Base-by-base conservation (phyloP, 352 stramenopile genomes). In the Pythium coloratum region DNA sequence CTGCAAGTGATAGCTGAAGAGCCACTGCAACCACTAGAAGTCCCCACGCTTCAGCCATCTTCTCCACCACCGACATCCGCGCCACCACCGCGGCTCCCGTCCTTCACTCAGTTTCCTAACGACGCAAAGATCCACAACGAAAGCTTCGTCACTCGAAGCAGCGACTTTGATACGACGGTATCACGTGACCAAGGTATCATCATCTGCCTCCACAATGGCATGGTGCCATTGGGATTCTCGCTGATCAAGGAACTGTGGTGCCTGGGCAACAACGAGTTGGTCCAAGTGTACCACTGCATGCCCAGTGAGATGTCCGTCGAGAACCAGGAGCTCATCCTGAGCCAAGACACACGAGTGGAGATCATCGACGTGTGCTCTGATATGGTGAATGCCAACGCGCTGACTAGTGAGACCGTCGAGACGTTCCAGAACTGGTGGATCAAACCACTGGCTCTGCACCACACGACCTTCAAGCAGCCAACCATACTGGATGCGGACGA, bases 371-470 rank as follows among this genome's bases (percentile, higher is more conserved):
- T 88, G 40, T 90, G 80, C 66, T 62, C 69, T 0, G 70, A 86
- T 1, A 28, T 82, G 18, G 24, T 88, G 18, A 40, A 63, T 12
- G 42, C 34, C 1, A 7, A 13, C 6, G 42, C 38, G 34, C 24
- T 77, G 7, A 69, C 57, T 36, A 28, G 51, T 18, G 64, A 65
- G n/a, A 59, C 56, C 5, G 70, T 69, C 1, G 57, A 71, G 20
- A 55, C 64, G n/a, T 88, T 90, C 64, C 68, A 72, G 55, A 88
- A 77, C 62, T 88, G 80, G 66, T 90, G 77, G 74, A 66, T 88
- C 67, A 88, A 90, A 54, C 81, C 81, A 9, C 65, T 90, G 28
- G 79, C 79, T 9, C 40, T 90, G 47, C 72, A 77, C 30, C 70
- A 90, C 58, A 86, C 77, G 0, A 67, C 77, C 47, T 24, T 90